These are phyloP conservation scores for Zygoascus meyerae DNA, from an alignment of 1,139 yeast genomes.

Conservation along the genomic window DNA sequence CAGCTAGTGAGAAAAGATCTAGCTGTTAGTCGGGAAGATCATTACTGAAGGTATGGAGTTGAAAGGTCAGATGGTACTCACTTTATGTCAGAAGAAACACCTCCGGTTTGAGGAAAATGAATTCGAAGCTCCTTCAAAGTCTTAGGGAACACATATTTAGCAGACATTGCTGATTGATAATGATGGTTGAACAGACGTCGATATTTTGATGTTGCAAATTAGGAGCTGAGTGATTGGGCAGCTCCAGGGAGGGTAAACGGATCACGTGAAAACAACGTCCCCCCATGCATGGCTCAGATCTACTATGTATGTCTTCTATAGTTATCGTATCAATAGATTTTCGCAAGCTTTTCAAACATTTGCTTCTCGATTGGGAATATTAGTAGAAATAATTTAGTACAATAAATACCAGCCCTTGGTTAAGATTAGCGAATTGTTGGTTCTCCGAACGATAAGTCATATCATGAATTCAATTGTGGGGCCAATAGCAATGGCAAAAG, in stretches of 20 bases:
- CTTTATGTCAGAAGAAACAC: conserved; percentile 59
- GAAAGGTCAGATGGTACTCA: conserved; percentile 21
- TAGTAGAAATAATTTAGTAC: no score
- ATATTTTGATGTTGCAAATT: neutral
- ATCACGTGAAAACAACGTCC: neutral
- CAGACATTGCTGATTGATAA: conserved; percentile 37
- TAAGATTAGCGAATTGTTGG: no score
- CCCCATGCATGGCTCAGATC: no score
- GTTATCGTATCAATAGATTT: no score
- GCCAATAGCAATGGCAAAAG: no score
- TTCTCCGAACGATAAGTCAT: no score
- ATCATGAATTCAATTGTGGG: no score
- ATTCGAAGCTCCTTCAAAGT: conserved; percentile 73
- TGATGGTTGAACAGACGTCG: conserved; percentile 6
- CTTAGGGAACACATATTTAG: conserved; percentile 54
- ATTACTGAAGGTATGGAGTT: neutral
- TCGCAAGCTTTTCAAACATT: no score
- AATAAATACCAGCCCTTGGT: no score
- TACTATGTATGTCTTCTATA: no score
- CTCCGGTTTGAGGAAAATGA: conserved; percentile 71
- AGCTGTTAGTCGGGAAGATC: conserved; percentile 2
- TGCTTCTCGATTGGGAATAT: no score
- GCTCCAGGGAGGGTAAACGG: neutral
- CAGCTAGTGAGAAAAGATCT: conserved; percentile 55
- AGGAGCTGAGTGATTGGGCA: conserved; percentile 4